Conservation (phyloP, 768 basidiomycete species). For the Aureoboletus auriporus region DNA sequence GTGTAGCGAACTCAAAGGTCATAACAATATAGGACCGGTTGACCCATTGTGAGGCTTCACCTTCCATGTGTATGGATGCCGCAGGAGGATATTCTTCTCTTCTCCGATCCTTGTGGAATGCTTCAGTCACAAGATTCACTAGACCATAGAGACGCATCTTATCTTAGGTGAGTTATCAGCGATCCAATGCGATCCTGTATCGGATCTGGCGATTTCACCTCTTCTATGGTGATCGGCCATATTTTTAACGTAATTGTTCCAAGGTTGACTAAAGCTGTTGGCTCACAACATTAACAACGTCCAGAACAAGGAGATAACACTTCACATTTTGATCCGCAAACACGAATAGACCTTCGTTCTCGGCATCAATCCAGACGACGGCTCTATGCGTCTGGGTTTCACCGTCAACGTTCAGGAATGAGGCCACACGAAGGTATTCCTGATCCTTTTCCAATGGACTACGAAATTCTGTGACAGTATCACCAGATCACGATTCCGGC, state of each 20-base stretch:
- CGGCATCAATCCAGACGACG: conserved; percentile 47
- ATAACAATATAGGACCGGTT: conserved; percentile 52
- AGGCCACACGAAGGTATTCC: no score
- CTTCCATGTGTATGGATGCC: conserved; percentile 50
- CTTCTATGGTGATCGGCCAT: conserved; percentile 27
- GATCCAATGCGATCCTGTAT: conserved; percentile 21
- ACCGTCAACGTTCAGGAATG: no score
- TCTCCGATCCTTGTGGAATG: conserved; percentile 45
- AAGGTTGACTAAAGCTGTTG: conserved; percentile 6
- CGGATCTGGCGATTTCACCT: conserved; percentile 39
- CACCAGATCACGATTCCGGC: conserved; percentile 2
- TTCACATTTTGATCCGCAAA: conserved; percentile 47
- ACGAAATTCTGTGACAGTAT: conserved; percentile 43
- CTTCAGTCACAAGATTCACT: conserved; percentile 3
- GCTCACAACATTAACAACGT: not conserved
- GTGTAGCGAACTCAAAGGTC: conserved; percentile 68
- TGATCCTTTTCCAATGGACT: conserved; percentile 69
- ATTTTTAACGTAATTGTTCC: conserved; percentile 57
- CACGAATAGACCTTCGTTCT: conserved; percentile 56
- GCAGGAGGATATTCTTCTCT: conserved; percentile 35
- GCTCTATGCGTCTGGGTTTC: conserved; percentile 47
- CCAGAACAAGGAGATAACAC: not conserved
- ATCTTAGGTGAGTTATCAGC: no score
- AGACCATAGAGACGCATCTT: no score
- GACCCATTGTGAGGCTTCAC: conserved; percentile 43